A percentile compares a stretch with the other conserved stretches of the same genome.
Conservation (phyloP, 2,329 filamentous ascomycete genomes). For the Aspergillus tubingensis region DNA sequence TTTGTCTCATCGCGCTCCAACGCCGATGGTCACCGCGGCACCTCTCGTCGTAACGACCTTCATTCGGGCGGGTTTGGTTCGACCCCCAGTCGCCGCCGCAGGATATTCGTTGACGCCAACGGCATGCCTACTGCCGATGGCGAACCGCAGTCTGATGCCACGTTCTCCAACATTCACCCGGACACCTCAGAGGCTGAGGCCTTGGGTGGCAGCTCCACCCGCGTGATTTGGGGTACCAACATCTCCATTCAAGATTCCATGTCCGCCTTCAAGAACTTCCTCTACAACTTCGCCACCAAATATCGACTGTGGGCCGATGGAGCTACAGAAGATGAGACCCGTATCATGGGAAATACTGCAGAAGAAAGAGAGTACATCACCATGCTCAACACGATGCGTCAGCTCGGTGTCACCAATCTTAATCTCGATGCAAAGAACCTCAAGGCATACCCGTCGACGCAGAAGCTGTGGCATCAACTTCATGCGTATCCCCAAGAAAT, state of each 20-base stretch:
- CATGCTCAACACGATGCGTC: slow-evolving; percentile 86
- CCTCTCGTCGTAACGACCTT: slow-evolving; percentile 78
- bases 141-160: slow-evolving; percentile 58
- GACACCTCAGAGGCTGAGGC: slow-evolving; percentile 89
- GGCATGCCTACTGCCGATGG: slow-evolving; percentile 59
- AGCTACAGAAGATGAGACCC: slow-evolving; percentile 73
- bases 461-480: slow-evolving; percentile 93
- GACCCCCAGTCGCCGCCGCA: slow-evolving; percentile 55
- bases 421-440: slow-evolving; percentile 89
- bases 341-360: slow-evolving; percentile 66
- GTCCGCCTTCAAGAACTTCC: slow-evolving; percentile 84
- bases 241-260: slow-evolving; percentile 91
- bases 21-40: slow-evolving; percentile 52
- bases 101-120: slow-evolving; percentile 66
- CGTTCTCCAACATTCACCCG: slow-evolving; percentile 70
- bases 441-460: slow-evolving; percentile 86
- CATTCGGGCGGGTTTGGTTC: slow-evolving; percentile 71
- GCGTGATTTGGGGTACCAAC: slow-evolving; percentile 95
- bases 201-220: slow-evolving; percentile 77
- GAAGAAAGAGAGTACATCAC: slow-evolving; percentile 81
- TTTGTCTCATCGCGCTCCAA: slow-evolving; percentile 69
- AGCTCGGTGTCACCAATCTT: slow-evolving; percentile 78
- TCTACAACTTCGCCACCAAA: slow-evolving; percentile 88
- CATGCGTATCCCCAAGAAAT: slow-evolving; percentile 96
- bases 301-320: slow-evolving; percentile 92